Base-by-base conservation (phyloP, 495 filamentous ascomycete species). In the Aspergillus diversus region DNA sequence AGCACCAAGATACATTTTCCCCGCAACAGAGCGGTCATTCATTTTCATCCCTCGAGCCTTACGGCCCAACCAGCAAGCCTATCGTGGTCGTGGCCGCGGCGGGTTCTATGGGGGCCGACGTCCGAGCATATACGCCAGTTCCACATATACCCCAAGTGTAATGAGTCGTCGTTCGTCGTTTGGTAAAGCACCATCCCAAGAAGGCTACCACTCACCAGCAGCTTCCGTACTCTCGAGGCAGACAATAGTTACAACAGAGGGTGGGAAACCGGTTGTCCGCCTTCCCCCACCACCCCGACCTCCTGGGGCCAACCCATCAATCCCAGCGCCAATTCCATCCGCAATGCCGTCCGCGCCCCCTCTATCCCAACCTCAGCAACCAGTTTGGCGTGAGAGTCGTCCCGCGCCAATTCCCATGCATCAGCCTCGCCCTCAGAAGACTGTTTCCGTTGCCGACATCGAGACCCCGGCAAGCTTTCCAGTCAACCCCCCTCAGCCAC, bases 11-110 rank as follows among this genome's bases (percentile, higher is more conserved):
- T 97, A 97, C 73, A 94, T 97, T 47, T 97, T 94, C 74, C 95
- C 95, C 7, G 87, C 91, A 11, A 83, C 83, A 53, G 92, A 97
- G 58, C 84, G 95, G 59, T 97, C 95, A 0, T 99, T 99, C 71
- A 96, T 98, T 66, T 99, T 99, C 76, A 99, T 99, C 60, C 95
- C 95, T 16, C 84, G 95, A 68, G 94, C 95, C 15, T 84, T 96
- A 75, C 85, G 95, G 67, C 96, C 96, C 46, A 97, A 96, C 73
- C 92, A 95, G 70, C 91, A 95, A 77, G 86, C 88, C 16, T 87
- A 88, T 61, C 88, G 92, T 52, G 83, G 86, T 32, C 80, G 88
- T 33, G 83, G 83, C 37, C 86, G 90, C 66, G 88, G 89, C 33
- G 85, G 89, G 55, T 89, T 91, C 63, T 88, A 68, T 78, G 83